Conservation (phyloP, 805 yeast genomes). For the Candida lessepsii region DNA sequence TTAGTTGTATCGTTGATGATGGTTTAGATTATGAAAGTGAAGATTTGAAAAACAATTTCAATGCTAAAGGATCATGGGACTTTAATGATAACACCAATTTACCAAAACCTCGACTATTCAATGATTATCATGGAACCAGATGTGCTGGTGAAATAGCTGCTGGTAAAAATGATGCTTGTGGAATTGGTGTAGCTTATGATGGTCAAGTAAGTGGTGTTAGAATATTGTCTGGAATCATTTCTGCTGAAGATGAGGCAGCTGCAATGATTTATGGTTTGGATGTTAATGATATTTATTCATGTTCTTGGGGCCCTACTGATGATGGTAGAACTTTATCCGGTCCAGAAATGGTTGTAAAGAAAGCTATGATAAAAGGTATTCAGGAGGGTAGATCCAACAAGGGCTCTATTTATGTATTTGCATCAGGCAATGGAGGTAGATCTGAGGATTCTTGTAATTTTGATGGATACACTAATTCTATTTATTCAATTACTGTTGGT, state of each 20-base stretch:
- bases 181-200: constrained; percentile 93
- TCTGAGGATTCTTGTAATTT: constrained; percentile 88
- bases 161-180: constrained; percentile 83
- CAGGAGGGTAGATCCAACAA: constrained; percentile 75
- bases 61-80: constrained; percentile 86
- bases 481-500: constrained; percentile 90
- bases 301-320: constrained; percentile 99
- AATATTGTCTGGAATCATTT: constrained; percentile 76
- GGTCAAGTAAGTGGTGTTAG: constrained; percentile 88
- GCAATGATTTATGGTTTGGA: constrained; percentile 79
- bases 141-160: constrained; percentile 98
- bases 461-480: constrained; percentile 96
- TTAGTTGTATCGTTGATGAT: constrained; percentile 90
- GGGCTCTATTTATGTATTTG: constrained; percentile 92
- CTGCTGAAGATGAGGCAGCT: constrained; percentile 87
- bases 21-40: constrained; percentile 81
- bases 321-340: constrained; percentile 85
- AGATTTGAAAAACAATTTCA: constrained; percentile 71
- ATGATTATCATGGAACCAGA: constrained; percentile 93
- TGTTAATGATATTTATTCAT: constrained; percentile 88
- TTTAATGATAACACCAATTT: constrained; percentile 71
- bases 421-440: constrained; percentile 90
- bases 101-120: constrained; percentile 77
- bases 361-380: constrained; percentile 82
- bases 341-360: constrained; percentile 74